Percentiles rank a stretch among this genome's conserved stretches.
Evolutionary conservation across 225 moss, liverwort and hornwort genomes (phyloP).

Genomic region (Physcomitrium patens): DNA sequence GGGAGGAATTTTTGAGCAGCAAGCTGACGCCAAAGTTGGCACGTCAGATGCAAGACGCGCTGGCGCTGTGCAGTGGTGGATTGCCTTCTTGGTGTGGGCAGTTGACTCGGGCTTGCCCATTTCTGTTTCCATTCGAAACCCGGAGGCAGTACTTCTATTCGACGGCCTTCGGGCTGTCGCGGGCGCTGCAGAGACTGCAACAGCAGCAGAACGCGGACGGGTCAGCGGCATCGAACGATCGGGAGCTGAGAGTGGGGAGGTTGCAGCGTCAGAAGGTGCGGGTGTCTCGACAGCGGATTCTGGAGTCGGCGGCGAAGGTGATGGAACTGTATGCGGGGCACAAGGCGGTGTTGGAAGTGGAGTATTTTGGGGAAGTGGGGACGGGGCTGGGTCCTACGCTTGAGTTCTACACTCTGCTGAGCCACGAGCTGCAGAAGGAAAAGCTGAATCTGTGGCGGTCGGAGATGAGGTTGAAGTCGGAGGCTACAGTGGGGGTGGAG

Average conservation of each 20-base stretch:
- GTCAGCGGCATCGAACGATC: conserved; percentile 66
- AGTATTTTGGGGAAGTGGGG: conserved; percentile 99
- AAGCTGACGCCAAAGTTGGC: conserved; percentile 97
- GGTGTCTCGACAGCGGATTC: conserved; percentile 89
- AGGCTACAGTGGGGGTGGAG: background rate
- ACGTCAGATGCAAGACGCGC: conserved; percentile 98
- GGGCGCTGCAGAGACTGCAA: conserved; percentile 95
- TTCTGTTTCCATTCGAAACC: conserved; percentile 96
- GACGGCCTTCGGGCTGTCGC: conserved; percentile 89
- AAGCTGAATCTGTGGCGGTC: conserved; percentile 84
- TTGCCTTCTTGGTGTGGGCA: conserved; percentile 98
- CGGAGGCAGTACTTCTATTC: conserved; percentile 97
- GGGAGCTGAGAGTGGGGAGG: conserved; percentile 90
- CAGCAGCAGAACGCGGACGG: conserved; percentile 98
- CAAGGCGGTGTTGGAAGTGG: conserved; percentile 98
- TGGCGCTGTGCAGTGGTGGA: conserved; percentile 96
- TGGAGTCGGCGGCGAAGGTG: conserved; percentile 94
- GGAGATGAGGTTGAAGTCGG: conserved; percentile 56
- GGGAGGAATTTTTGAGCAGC: conserved; percentile 89
- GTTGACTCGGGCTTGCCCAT: conserved; percentile 93
- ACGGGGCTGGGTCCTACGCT: conserved; percentile 97
- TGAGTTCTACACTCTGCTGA: conserved; percentile 95
- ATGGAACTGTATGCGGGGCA: conserved; percentile 98
- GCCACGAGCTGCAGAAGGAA: conserved; percentile 88
- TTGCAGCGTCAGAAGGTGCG: conserved; percentile 97